phyloP scores from a whole-genome alignment of 371 early-diverging fungal species.

The Mortierella sp. region DNA sequence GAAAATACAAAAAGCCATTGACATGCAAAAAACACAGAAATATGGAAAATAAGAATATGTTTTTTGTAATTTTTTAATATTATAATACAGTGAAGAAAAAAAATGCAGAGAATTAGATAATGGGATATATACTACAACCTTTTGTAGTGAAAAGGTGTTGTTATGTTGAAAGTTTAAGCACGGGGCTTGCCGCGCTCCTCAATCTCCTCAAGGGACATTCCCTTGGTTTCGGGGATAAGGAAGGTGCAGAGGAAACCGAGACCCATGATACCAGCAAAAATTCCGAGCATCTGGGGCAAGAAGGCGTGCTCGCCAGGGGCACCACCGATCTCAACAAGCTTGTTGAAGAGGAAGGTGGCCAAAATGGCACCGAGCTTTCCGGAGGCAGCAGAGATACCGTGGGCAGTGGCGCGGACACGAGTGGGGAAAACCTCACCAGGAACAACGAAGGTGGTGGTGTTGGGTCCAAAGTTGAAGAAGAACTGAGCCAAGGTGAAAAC shows the following conservation, averaged over 20 bases:
- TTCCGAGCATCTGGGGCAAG: conserved; percentile 73
- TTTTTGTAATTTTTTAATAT: conserved; percentile 19
- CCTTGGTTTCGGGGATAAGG: conserved; percentile 62
- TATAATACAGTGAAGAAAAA: conserved; percentile 8
- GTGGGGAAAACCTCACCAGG: conserved; percentile 95
- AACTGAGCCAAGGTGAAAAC: conserved; percentile 84
- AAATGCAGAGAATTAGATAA: conserved; percentile 14
- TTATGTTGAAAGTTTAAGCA: neutral
- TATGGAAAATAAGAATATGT: neutral
- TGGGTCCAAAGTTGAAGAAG: conserved; percentile 86
- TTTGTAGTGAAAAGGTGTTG: neutral
- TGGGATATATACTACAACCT: conserved; percentile 23
- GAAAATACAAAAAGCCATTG: too few species aligned
- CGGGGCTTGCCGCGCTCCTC: conserved; percentile 58
- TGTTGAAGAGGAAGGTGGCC: conserved; percentile 55
- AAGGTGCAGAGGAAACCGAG: conserved; percentile 53
- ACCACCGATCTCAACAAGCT: conserved; percentile 53
- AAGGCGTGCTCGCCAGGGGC: conserved; percentile 68
- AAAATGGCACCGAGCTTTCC: conserved; percentile 91
- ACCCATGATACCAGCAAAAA: conserved; percentile 67
- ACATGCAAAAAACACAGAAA: neutral
- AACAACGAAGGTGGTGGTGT: conserved; percentile 90
- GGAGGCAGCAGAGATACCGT: conserved; percentile 90
- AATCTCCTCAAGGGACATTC: conserved; percentile 68
- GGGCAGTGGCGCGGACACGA: conserved; percentile 86